phyloP scores from a whole-genome alignment of 2,329 filamentous ascomycete genomes.

The Sclerotinia subarctica region DNA sequence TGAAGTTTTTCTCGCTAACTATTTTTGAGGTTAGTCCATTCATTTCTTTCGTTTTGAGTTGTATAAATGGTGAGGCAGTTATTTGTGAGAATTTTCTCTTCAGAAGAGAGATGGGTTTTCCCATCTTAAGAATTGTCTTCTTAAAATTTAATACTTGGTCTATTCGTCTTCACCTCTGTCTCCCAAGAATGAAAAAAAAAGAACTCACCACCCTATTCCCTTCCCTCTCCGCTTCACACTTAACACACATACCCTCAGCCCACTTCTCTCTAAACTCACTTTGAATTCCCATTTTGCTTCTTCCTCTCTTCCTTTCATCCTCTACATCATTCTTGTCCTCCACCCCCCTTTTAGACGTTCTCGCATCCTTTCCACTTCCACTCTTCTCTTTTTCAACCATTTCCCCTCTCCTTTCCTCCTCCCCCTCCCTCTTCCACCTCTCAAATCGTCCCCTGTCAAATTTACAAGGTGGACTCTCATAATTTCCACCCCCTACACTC shows the following conservation, averaged over 20 bases:
- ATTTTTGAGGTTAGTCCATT: background rate
- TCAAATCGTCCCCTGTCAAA: slow-evolving; percentile 1
- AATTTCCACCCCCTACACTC: background rate
- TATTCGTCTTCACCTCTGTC: background rate
- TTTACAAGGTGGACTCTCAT: background rate
- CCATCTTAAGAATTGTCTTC: too few relatives aligned
- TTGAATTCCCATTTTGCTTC: background rate
- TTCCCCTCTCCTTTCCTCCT: background rate
- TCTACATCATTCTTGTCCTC: too few relatives aligned
- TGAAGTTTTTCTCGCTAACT: background rate
- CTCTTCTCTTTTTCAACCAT: too few relatives aligned
- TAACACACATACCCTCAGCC: background rate
- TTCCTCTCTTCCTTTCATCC: background rate
- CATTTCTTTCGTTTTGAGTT: background rate
- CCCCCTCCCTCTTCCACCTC: background rate
- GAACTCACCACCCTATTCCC: background rate
- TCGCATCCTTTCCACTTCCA: too few relatives aligned
- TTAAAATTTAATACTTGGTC: background rate
- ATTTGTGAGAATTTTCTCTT: background rate
- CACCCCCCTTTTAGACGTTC: background rate
- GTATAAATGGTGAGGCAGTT: background rate
- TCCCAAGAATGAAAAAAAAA: background rate
- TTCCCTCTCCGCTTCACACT: background rate
- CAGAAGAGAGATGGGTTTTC: background rate
- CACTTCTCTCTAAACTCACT: background rate